These are phyloP conservation scores for Mangifera indica DNA, from an alignment of 345 rosid genomes.

Conservation along the genomic window DNA sequence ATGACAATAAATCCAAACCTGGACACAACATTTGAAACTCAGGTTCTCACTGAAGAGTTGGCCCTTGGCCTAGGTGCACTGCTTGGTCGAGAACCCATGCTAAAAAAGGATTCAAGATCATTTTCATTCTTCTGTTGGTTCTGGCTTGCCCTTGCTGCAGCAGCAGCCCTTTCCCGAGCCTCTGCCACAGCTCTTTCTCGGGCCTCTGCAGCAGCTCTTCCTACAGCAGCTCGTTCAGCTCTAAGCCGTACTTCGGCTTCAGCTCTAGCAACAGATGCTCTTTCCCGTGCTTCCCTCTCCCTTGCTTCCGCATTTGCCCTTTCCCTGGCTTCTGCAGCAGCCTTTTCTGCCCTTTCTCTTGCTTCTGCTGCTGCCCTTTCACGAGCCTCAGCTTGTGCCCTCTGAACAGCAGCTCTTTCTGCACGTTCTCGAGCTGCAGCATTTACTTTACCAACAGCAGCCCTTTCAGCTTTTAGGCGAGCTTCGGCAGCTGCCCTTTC, in stretches of 20 bases:
- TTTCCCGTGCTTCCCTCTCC: slow-evolving; percentile 48
- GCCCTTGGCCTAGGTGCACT: slow-evolving; percentile 89
- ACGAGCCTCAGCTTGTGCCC: slow-evolving; percentile 97
- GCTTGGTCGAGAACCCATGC: slow-evolving; percentile 63
- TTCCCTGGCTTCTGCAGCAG: slow-evolving; percentile 88
- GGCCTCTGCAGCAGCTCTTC: slow-evolving; percentile 75
- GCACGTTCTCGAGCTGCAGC: slow-evolving; percentile 87
- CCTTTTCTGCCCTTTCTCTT: slow-evolving; percentile 79
- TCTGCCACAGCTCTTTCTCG: slow-evolving; percentile 68
- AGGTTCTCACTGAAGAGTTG: slow-evolving; percentile 54
- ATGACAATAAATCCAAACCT: slow-evolving; percentile 5
- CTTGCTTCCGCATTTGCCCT: slow-evolving; percentile 59
- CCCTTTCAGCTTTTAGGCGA: slow-evolving; percentile 76
- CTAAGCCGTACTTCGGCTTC: slow-evolving; percentile 50
- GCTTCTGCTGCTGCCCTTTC: slow-evolving; percentile 92
- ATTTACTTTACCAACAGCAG: slow-evolving; percentile 74
- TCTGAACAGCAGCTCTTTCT: slow-evolving; percentile 85
- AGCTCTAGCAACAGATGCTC: slow-evolving; percentile 36
- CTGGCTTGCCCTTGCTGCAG: slow-evolving; percentile 60
- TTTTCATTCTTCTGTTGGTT: slow-evolving; percentile 62
- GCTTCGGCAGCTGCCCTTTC: slow-evolving; percentile 94
- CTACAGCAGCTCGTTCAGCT: slow-evolving; percentile 86
- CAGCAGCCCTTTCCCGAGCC: slow-evolving; percentile 65
- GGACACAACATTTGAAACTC: slow-evolving; percentile 14
- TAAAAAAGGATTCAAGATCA: slow-evolving; percentile 89